phyloP scores from a whole-genome alignment of 192 early-diverging fungal species.

The Chytriomyces sp. region DNA sequence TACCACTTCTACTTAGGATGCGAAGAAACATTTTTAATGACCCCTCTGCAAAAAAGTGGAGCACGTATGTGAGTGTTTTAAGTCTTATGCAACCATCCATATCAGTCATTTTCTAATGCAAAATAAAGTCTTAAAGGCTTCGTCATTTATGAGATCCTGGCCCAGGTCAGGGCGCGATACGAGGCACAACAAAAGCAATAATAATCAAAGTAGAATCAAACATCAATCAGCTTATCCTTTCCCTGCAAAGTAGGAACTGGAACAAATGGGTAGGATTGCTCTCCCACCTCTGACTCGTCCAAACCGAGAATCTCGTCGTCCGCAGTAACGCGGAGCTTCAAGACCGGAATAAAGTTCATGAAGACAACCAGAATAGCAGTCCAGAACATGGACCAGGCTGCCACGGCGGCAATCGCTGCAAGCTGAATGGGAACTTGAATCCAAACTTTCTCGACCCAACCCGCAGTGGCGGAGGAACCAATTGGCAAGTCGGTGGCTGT shows the following conservation, averaged over 20 bases:
- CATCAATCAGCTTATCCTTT: no score
- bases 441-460: slow-evolving; percentile 80
- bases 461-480: slow-evolving; percentile 56
- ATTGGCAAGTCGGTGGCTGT: slow-evolving; percentile 53
- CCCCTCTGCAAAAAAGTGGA: no score
- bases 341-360: slow-evolving; percentile 71
- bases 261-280: slow-evolving; percentile 53
- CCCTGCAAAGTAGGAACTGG: slow-evolving; percentile 26
- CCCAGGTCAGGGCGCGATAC: no score
- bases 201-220: no score
- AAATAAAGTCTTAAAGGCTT: no score
- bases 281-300: slow-evolving; percentile 81
- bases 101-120: no score
- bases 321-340: slow-evolving; percentile 57
- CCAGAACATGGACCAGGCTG: slow-evolving; percentile 73
- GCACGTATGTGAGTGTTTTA: no score
- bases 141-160: no score
- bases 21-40: no score
- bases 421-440: slow-evolving; percentile 77
- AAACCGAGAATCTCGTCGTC: slow-evolving; percentile 75
- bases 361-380: slow-evolving; percentile 67
- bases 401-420: slow-evolving; percentile 67
- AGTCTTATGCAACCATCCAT: no score
- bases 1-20: no score
- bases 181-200: no score